phyloP scores from a whole-genome alignment of 345 rosid species.

The Pugionium cornutum region DNA sequence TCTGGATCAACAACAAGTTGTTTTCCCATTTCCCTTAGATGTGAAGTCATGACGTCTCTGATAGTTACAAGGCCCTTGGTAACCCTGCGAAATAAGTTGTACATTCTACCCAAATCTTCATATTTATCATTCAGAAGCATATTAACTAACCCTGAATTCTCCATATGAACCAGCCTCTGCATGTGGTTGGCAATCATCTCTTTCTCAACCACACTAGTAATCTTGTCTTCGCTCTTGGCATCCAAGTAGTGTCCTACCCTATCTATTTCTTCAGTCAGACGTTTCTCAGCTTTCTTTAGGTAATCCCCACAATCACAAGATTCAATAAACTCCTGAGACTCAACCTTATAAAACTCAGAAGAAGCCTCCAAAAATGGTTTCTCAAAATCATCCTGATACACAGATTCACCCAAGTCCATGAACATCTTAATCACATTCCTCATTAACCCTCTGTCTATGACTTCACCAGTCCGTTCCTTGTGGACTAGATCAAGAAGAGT shows the following conservation, averaged over 20 bases:
- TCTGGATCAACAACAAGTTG: constrained; percentile 93
- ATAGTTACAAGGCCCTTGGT: constrained; percentile 69
- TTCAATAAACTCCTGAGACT: constrained; percentile 90
- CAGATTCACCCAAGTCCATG: constrained; percentile 88
- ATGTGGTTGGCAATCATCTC: constrained; percentile 99
- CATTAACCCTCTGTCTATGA: constrained; percentile 88
- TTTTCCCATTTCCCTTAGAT: constrained; percentile 91
- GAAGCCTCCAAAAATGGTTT: constrained; percentile 89
- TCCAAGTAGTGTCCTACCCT: constrained; percentile 94
- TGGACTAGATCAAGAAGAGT: constrained; percentile 85
- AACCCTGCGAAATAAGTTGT: constrained; percentile 82
- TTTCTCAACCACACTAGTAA: constrained; percentile 92
- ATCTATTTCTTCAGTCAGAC: constrained; percentile 92
- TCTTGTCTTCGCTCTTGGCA: constrained; percentile 81
- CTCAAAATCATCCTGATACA: constrained; percentile 97
- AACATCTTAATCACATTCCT: constrained; percentile 93
- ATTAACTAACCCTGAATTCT: constrained; percentile 90
- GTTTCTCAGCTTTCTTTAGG: constrained; percentile 86
- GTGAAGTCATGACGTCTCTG: constrained; percentile 87
- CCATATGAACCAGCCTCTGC: constrained; percentile 96
- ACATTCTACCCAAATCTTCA: constrained; percentile 92
- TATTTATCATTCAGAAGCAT: constrained; percentile 93
- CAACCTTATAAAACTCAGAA: constrained; percentile 84
- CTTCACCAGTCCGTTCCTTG: constrained; percentile 86
- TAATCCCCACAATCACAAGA: constrained; percentile 96